Percentiles rank a stretch among this genome's conserved stretches.
Conservation (phyloP, 2,329 filamentous ascomycete species). For the Cladorrhinum sp. region DNA sequence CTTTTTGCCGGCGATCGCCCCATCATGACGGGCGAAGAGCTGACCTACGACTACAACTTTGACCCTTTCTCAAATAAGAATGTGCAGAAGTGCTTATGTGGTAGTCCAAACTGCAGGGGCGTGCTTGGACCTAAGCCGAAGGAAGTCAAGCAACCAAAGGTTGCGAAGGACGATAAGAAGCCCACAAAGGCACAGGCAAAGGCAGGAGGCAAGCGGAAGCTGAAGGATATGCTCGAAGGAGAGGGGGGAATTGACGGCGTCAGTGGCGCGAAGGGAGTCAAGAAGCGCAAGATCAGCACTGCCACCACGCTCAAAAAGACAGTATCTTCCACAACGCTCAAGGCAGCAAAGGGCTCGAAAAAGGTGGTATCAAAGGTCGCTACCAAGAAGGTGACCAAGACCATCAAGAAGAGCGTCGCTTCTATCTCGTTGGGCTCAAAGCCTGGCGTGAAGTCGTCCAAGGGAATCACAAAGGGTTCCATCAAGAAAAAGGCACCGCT, state of each 20-base stretch:
- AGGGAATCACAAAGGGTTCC: constrained; percentile 2
- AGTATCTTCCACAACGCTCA: constrained; percentile 32
- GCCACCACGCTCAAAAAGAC: constrained; percentile 36
- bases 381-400: constrained; percentile 33
- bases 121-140: constrained; percentile 61
- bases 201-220: constrained; percentile 51
- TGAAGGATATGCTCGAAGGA: constrained; percentile 50
- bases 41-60: constrained; percentile 89
- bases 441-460: constrained; percentile 10
- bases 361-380: constrained; percentile 37
- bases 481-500: constrained; percentile 1
- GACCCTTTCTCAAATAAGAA: constrained; percentile 68
- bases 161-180: constrained; percentile 44
- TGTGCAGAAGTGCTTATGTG: constrained; percentile 64
- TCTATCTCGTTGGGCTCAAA: constrained; percentile 20
- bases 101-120: constrained; percentile 61
- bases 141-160: constrained; percentile 48
- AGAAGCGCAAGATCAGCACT: constrained; percentile 48
- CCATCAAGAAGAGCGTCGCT: constrained; percentile 25
- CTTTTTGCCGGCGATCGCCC: constrained; percentile 87
- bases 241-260: constrained; percentile 34
- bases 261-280: constrained; percentile 30
- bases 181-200: constrained; percentile 39
- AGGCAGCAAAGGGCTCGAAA: constrained; percentile 35
- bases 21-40: constrained; percentile 91